A percentile compares a stretch with the other conserved stretches of the same genome.
Conservation (phyloP, 2,329 filamentous ascomycete species). For the Karstenula rhodostoma region DNA sequence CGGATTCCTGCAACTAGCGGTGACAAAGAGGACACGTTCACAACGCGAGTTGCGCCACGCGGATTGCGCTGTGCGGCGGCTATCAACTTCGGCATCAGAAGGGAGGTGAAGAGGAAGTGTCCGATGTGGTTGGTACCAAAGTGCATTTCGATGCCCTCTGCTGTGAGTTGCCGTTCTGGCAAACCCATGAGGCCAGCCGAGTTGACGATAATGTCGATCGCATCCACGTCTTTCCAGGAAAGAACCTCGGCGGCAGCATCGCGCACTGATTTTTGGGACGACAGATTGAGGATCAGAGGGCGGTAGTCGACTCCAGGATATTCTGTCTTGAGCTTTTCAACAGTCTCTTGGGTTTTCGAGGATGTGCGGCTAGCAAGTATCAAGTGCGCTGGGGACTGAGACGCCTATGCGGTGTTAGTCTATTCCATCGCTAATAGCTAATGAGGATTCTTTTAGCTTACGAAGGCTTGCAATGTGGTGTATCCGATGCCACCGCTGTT, state of each 20-base stretch:
- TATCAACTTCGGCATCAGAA: conserved; percentile 49
- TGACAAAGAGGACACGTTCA: conserved; percentile 11
- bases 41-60: conserved; percentile 13
- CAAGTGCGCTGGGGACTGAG: conserved; percentile 24
- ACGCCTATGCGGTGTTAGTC: conserved; percentile 15
- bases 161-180: conserved; percentile 29
- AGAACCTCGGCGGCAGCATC: conserved; percentile 36
- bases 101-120: conserved; percentile 52
- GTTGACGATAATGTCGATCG: conserved; percentile 49
- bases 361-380: conserved; percentile 48
- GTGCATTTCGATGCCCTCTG: conserved; percentile 48
- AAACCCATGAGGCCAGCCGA: conserved; percentile 48
- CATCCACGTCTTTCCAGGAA: conserved; percentile 28
- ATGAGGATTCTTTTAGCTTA: not conserved
- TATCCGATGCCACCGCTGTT: conserved; percentile 10
- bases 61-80: conserved; percentile 35
- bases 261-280: conserved; percentile 36
- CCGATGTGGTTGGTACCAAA: conserved; percentile 51
- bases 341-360: conserved; percentile 43
- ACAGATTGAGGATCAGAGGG: conserved; percentile 39
- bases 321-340: conserved; percentile 4
- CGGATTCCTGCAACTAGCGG: conserved; percentile 12
- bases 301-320: conserved; percentile 35
- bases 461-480: conserved; percentile 12
- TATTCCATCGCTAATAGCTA: too few relatives aligned